These are phyloP conservation scores for Sporisorium reilianum DNA, from an alignment of 1,284 basidiomycete species.

Conservation along the genomic window DNA sequence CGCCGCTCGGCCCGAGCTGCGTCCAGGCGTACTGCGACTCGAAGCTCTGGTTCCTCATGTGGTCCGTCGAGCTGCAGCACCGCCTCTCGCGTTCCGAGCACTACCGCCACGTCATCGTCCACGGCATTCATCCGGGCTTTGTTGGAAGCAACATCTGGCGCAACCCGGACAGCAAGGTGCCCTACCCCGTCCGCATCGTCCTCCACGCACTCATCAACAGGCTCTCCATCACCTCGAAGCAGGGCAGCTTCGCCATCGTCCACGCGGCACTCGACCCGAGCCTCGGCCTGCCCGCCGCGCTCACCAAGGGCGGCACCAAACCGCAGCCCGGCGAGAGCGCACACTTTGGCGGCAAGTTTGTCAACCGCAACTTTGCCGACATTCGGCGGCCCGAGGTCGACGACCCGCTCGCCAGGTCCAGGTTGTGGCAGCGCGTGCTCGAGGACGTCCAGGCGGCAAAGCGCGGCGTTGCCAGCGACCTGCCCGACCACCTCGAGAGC, in stretches of 20 bases:
- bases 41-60: slow-evolving; percentile 58
- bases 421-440: slow-evolving; percentile 50
- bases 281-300: slow-evolving; percentile 40
- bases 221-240: slow-evolving; percentile 36
- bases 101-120: slow-evolving; percentile 56
- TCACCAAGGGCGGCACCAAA: slow-evolving; percentile 9
- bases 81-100: slow-evolving; percentile 47
- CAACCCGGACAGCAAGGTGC: slow-evolving; percentile 25
- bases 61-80: slow-evolving; percentile 58
- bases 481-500: slow-evolving; percentile 43
- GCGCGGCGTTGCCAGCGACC: slow-evolving; percentile 20
- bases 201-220: slow-evolving; percentile 15
- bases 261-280: slow-evolving; percentile 43
- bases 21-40: slow-evolving; percentile 57
- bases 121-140: slow-evolving; percentile 60
- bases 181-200: slow-evolving; percentile 1
- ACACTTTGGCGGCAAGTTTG: slow-evolving; percentile 53
- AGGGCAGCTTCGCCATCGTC: slow-evolving; percentile 51
- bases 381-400: slow-evolving; percentile 51
- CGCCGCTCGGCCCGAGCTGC: slow-evolving; percentile 34
- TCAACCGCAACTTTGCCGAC: slow-evolving; percentile 45
- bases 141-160: slow-evolving; percentile 56
- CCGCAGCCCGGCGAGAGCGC: slow-evolving; percentile 37
- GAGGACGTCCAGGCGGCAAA: slow-evolving; percentile 43
- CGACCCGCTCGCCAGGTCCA: slow-evolving; percentile 47